These are phyloP conservation scores for Cercophora samala DNA, from an alignment of 495 filamentous ascomycete species.

Conservation along the genomic window DNA sequence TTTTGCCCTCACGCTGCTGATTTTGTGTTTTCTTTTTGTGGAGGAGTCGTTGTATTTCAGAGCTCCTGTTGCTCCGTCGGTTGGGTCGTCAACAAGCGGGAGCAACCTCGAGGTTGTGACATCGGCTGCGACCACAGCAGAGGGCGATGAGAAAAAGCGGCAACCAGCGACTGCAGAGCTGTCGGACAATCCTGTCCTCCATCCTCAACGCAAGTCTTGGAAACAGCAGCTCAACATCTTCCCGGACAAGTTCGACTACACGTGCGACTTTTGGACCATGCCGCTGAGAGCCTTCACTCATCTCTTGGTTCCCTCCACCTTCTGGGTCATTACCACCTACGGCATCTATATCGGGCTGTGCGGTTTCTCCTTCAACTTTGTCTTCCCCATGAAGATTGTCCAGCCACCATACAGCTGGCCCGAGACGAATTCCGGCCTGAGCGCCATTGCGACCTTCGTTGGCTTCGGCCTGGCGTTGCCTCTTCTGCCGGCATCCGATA, in stretches of 20 bases:
- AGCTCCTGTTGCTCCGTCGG: slow-evolving; percentile 11
- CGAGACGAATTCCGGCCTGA: slow-evolving; percentile 53
- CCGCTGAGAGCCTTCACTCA: slow-evolving; percentile 52
- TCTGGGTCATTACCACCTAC: slow-evolving; percentile 55
- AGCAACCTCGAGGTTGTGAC: slow-evolving; percentile 1
- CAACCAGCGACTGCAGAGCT: not conserved
- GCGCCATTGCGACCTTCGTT: slow-evolving; percentile 50
- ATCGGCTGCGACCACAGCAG: not conserved
- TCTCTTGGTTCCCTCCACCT: slow-evolving; percentile 52
- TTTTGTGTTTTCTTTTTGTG: slow-evolving; percentile 38
- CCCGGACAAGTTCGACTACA: slow-evolving; percentile 39
- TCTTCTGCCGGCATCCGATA: slow-evolving; percentile 52
- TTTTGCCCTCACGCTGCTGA: slow-evolving; percentile 51
- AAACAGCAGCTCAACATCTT: slow-evolving; percentile 41
- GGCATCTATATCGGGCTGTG: slow-evolving; percentile 38
- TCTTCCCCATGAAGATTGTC: slow-evolving; percentile 63
- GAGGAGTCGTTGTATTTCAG: slow-evolving; percentile 56
- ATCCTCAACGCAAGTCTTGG: slow-evolving; percentile 43
- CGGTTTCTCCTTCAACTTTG: slow-evolving; percentile 40
- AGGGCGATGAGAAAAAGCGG: not conserved
- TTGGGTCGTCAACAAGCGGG: slow-evolving; percentile 6
- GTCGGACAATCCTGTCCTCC: not conserved
- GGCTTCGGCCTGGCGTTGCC: slow-evolving; percentile 54
- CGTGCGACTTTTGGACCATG: slow-evolving; percentile 46
- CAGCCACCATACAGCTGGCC: slow-evolving; percentile 43